Conservation (phyloP, 805 yeast species). For the Ogataea ganodermae region DNA sequence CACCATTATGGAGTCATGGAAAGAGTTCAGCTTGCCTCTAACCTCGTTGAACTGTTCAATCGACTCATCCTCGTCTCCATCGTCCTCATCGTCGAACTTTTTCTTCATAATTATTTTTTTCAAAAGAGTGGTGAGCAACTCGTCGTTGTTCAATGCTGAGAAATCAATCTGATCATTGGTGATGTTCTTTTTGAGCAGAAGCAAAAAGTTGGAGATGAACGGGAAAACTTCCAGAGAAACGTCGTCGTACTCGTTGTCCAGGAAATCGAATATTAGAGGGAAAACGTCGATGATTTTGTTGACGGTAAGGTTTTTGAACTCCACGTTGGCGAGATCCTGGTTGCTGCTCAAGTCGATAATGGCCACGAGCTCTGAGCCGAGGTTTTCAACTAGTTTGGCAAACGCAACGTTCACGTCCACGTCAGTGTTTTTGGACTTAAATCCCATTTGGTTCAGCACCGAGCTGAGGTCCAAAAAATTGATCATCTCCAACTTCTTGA, state of each 20-base stretch:
- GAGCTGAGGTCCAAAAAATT: conserved; percentile 66
- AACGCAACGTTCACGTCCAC: conserved; percentile 69
- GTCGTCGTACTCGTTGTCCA: conserved; percentile 86
- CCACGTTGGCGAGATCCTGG: conserved; percentile 40
- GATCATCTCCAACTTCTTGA: conserved; percentile 63
- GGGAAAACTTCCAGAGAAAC: conserved; percentile 82
- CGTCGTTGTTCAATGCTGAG: conserved; percentile 36
- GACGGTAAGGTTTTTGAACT: conserved; percentile 37
- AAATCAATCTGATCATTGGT: conserved; percentile 37
- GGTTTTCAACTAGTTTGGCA: conserved; percentile 70
- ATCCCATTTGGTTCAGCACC: conserved; percentile 43
- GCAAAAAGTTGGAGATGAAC: conserved; percentile 71
- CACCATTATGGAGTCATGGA: conserved; percentile 78
- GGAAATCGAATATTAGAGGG: conserved; percentile 70
- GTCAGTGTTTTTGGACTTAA: conserved; percentile 48
- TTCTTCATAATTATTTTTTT: conserved; percentile 73
- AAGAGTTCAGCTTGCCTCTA: conserved; percentile 68
- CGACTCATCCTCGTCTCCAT: conserved; percentile 65
- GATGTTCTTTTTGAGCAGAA: conserved; percentile 62
- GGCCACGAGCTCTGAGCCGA: conserved; percentile 74
- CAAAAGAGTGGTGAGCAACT: conserved; percentile 63
- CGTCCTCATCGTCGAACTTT: conserved; percentile 69
- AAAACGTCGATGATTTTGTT: conserved; percentile 60
- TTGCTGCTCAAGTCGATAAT: conserved; percentile 55
- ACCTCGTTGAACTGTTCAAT: conserved; percentile 80